These are phyloP conservation scores for Penicillium salamii DNA, from an alignment of 495 filamentous ascomycete species.

Conservation along the genomic window DNA sequence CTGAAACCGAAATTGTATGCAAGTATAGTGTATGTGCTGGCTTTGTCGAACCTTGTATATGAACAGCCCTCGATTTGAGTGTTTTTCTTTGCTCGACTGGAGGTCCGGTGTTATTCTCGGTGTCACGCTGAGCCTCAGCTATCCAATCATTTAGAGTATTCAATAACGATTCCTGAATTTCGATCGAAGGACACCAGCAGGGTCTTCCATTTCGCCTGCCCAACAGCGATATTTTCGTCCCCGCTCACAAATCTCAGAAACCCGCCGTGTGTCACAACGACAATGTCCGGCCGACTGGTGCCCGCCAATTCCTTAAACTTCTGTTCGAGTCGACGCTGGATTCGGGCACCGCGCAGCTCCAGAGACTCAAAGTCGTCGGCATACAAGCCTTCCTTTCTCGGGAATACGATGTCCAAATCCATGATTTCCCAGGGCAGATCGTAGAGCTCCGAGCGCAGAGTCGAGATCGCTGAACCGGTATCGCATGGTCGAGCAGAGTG, in stretches of 20 bases:
- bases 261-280: constrained; percentile 14
- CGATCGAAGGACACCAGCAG: constrained; percentile 9
- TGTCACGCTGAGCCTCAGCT: background rate
- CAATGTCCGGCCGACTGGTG: constrained; percentile 9
- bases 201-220: constrained; percentile 2
- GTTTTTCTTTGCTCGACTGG: too few relatives aligned
- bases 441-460: constrained; percentile 5
- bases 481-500: constrained; percentile 16
- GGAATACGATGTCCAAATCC: constrained; percentile 3
- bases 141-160: background rate
- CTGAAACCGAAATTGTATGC: too few relatives aligned
- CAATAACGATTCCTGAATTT: background rate
- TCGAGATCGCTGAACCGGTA: constrained; percentile 6
- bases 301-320: constrained; percentile 4
- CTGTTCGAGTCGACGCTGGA: constrained; percentile 6
- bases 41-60: too few relatives aligned
- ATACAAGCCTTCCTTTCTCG: constrained; percentile 5
- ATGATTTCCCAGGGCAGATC: constrained; percentile 8
- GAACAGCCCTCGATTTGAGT: too few relatives aligned
- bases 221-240: background rate
- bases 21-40: too few relatives aligned
- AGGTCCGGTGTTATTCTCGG: too few relatives aligned
- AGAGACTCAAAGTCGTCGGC: constrained; percentile 1
- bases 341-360: background rate
- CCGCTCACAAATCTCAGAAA: constrained; percentile 6